A percentile compares a stretch with the other conserved stretches of the same genome.
These are phyloP conservation scores for Larix kaempferi DNA, from an alignment of 75 land plant genomes.

Conservation along the genomic window DNA sequence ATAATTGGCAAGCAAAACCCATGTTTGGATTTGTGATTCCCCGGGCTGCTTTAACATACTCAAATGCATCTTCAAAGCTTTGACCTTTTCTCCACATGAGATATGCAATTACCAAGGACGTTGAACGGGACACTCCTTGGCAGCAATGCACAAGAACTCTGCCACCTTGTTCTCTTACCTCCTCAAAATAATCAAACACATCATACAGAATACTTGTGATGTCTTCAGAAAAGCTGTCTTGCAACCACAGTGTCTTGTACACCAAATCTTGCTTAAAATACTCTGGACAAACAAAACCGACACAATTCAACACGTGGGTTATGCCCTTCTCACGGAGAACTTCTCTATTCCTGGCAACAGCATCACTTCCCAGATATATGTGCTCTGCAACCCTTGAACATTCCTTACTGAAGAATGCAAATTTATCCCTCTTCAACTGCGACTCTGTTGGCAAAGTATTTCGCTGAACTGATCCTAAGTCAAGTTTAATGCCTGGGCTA, in stretches of 20 bases:
- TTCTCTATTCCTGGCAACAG: conserved; percentile 43
- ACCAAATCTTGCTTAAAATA: conserved; percentile 32
- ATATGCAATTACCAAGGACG: conserved; percentile 55
- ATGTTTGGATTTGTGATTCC: conserved; percentile 49
- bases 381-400: conserved; percentile 48
- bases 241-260: conserved; percentile 62
- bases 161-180: conserved; percentile 29
- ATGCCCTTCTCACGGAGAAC: conserved; percentile 36
- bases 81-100: conserved; percentile 47
- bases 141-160: conserved; percentile 57
- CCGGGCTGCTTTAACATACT: conserved; percentile 37
- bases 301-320: conserved; percentile 60
- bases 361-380: conserved; percentile 47
- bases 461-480: conserved; percentile 30
- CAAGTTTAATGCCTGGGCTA: conserved; percentile 35
- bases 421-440: conserved; percentile 23
- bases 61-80: conserved; percentile 54
- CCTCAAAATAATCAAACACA: conserved; percentile 58
- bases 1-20: conserved; percentile 56
- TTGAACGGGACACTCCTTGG: conserved; percentile 48
- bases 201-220: conserved; percentile 48
- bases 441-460: conserved; percentile 25
- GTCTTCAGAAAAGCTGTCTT: conserved; percentile 54
- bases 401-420: conserved; percentile 33
- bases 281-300: conserved; percentile 55